Evolutionary conservation across 176 grass and related monocot genomes (phyloP).

Genomic region (Oryza punctata): DNA sequence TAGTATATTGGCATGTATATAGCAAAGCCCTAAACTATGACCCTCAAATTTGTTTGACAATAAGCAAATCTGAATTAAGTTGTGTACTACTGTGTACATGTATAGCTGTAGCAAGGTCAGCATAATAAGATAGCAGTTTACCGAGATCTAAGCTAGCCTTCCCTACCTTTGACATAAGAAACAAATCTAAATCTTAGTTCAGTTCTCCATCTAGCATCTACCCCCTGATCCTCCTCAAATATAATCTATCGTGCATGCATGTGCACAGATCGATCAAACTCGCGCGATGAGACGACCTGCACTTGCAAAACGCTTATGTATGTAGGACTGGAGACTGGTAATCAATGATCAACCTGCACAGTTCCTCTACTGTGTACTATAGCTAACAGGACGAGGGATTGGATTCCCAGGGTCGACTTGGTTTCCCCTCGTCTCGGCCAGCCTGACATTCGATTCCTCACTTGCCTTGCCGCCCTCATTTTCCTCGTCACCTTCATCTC

Average conservation of each 20-base stretch:
- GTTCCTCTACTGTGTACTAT: neutral
- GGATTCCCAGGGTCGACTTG: neutral
- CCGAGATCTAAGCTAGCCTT: conserved; percentile 19
- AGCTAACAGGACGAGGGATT: neutral
- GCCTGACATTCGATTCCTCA: conserved; percentile 29
- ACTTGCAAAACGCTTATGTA: neutral
- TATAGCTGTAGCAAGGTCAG: conserved; percentile 10
- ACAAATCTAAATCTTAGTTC: conserved; percentile 36
- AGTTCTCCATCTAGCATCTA: neutral
- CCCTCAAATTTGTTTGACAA: conserved; percentile 16
- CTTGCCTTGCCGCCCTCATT: neutral
- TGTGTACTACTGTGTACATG: neutral
- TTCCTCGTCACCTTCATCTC: conserved; percentile 31
- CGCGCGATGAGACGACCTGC: neutral
- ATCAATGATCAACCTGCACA: no score
- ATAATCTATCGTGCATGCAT: conserved; percentile 16
- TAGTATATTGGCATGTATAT: neutral
- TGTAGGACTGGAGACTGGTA: no score
- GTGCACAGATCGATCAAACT: conserved; percentile 19
- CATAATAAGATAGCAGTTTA: neutral
- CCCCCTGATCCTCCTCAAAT: neutral
- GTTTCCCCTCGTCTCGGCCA: neutral
- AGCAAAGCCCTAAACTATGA: neutral
- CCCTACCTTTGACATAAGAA: conserved; percentile 15
- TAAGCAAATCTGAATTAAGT: conserved; percentile 6